Evolutionary conservation across 2,329 filamentous ascomycete species (phyloP), one percentile per base, ranked within the genome.

Genomic region (Pseudocercospora ulei): DNA sequence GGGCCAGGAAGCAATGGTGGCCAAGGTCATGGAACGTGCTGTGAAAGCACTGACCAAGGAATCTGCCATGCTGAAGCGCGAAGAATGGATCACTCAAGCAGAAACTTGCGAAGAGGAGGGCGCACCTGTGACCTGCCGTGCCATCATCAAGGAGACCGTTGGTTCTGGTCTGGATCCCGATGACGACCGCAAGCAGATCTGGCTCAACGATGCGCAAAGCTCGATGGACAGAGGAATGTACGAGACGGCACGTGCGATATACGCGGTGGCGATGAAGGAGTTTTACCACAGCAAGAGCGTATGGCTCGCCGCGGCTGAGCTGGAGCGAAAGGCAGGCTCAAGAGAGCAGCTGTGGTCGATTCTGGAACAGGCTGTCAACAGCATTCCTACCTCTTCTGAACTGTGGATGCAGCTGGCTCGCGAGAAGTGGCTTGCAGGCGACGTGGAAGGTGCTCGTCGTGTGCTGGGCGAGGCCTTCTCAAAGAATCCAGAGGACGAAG

Each of bases 381-480:
- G 86, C 5, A 95, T 88, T 53, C 88, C 90, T 1, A 81, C 84
- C 49, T 86, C 81, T 51, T 87, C 95, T 61, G 80, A 86, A 12
- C 67, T 98, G 12, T 98, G 90, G 90, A 80, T 98, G 72, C 82
- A 92, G 69, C 78, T 95, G 37, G 90, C 88, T 22, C 84, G 88
- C 62, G 90, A 96, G 65, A 93, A 87, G 58, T 90, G 85, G 83
- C 76, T 90, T 56, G 76, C 81, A 2, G 86, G 86, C 34, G 80
- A 93, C 54, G 78, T 93, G 28, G 80, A 94, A 57, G 84, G 84
- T 46, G 87, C 90, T 7, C 76, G 90, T 39, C 71, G 78, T 46
- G 86, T 96, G 1, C 75, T 98, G 9, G 88, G 78, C 17, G 76
- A 80, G 47, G 90, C 88, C 3, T 98, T 98, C 69, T 80, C 88